Conservation (phyloP, 345 rosid species). For the Clausena lansium region DNA sequence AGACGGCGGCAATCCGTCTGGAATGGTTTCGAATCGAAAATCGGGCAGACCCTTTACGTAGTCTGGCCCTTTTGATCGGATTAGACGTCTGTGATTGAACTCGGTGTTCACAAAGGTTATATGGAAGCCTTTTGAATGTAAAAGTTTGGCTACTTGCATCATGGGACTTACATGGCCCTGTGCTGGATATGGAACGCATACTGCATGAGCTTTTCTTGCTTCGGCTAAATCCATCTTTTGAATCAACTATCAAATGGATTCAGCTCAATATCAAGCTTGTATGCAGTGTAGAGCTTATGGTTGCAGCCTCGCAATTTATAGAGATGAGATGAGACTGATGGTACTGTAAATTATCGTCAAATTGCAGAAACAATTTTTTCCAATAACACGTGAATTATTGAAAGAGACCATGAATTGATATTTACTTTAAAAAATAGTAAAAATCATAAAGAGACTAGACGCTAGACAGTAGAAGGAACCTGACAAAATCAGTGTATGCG, state of each 20-base stretch:
- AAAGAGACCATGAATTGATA: too few relatives aligned
- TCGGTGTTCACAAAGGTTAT: slow-evolving; percentile 28
- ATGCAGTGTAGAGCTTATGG: neutral
- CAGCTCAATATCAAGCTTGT: neutral
- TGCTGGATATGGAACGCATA: slow-evolving; percentile 25
- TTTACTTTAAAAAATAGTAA: too few relatives aligned
- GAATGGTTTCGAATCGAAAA: slow-evolving; percentile 20
- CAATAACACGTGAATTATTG: neutral
- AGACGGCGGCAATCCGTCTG: slow-evolving; percentile 19
- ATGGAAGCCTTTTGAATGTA: slow-evolving; percentile 21
- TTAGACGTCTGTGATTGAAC: slow-evolving; percentile 22
- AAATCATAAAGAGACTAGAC: too few relatives aligned
- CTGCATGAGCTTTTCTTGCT: slow-evolving; percentile 15
- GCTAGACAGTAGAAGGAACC: too few relatives aligned
- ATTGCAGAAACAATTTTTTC: too few relatives aligned
- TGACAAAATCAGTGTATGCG: too few relatives aligned
- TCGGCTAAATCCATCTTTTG: neutral
- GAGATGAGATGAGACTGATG: neutral
- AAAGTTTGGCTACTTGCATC: slow-evolving; percentile 24
- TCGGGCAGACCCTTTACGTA: slow-evolving; percentile 18
- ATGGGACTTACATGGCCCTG: slow-evolving; percentile 30
- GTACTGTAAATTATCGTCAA: neutral
- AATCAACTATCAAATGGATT: neutral
- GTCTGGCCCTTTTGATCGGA: slow-evolving; percentile 12
- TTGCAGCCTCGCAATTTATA: neutral